A percentile compares a stretch with the other conserved stretches of the same genome.
Conservation (phyloP, 2,329 filamentous ascomycete species). For the Metarhizium sp. region DNA sequence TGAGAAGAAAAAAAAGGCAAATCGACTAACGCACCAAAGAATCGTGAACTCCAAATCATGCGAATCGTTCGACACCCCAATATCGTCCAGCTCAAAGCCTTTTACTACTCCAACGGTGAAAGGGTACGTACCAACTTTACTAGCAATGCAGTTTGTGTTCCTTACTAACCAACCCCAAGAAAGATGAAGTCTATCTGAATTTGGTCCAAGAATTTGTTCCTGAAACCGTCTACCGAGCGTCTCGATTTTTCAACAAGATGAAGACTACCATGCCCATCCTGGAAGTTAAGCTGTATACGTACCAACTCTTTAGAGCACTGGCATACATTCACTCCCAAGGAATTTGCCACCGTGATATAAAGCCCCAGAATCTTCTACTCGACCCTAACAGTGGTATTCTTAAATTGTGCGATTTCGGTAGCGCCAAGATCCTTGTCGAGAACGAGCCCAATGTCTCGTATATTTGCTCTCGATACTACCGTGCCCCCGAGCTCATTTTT, state of each 20-base stretch:
- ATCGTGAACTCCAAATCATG: slow-evolving; percentile 99
- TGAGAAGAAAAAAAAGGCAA: slow-evolving; percentile 3
- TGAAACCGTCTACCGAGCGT: slow-evolving; percentile 96
- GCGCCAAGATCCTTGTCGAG: slow-evolving; percentile 95
- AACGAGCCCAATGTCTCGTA: slow-evolving; percentile 99
- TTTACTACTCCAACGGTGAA: slow-evolving; percentile 99
- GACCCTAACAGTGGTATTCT: slow-evolving; percentile 86
- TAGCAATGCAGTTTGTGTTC: neutral
- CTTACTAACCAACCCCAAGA: slow-evolving; percentile 36
- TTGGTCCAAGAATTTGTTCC: slow-evolving; percentile 96
- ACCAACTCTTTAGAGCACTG: slow-evolving; percentile 95
- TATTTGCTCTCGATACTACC: slow-evolving; percentile 98
- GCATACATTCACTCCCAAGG: slow-evolving; percentile 99
- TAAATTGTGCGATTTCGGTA: slow-evolving; percentile 98
- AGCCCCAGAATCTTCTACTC: slow-evolving; percentile 92
- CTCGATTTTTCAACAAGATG: slow-evolving; percentile 99
- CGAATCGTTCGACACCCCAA: slow-evolving; percentile 97
- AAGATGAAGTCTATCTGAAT: slow-evolving; percentile 98
- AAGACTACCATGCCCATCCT: slow-evolving; percentile 99
- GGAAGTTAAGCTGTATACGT: slow-evolving; percentile 98
- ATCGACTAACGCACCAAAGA: slow-evolving; percentile 46
- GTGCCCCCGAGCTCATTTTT: slow-evolving; percentile 95
- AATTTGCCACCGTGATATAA: slow-evolving; percentile 98
- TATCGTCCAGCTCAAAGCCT: slow-evolving; percentile 97
- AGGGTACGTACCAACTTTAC: slow-evolving; percentile 53